Base-by-base conservation (phyloP, 305 asterid genomes). In the Solanum hybrid region DNA sequence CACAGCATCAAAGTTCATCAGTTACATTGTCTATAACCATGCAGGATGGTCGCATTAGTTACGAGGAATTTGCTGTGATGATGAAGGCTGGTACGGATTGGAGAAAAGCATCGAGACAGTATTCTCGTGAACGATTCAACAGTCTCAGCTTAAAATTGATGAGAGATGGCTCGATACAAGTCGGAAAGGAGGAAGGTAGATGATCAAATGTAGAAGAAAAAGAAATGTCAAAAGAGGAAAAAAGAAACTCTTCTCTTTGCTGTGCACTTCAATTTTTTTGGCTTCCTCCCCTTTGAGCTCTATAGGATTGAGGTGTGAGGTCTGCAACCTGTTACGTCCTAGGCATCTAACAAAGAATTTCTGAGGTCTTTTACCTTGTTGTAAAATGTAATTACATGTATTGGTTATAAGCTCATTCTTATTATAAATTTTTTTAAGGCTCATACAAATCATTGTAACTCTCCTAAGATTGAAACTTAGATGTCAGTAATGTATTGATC, bases 41-140 rank as follows among this genome's bases (percentile, higher is more conserved):
- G 90, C 92, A 95, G 97, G 98, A 95, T 61, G 97, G 98, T 33
- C 94, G 95, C 86, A 95, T 95, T 87, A 95, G 96, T 89, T 95
- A 92, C 1, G 96, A 93, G 89, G 98, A 95, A 89, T 95, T 95
- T 20, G 94, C 95, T 33, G 92, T 91, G 2, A 95, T 95, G 98
- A 95, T 95, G 97, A 95, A 95, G 91, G 95, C 98, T 5, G 97
- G 98, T 31, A 95, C 98, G 0, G 97, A 95, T 86, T 95, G 98
- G 98, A 93, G 97, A 91, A 95, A 95, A 90, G 98, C 97, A 22
- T 95, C 98, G 8, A 91, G 97, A 91, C 98, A 95, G 86, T 95
- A 95, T 92, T 95, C 98, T 10, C 94, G 98, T 9, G 97, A 95
- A 79, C 91, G 95, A 84, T 95, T 94, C 93, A 95, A 94, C 90